Base-by-base conservation (phyloP, 805 yeast species). In the Pachysolen tannophilus region DNA sequence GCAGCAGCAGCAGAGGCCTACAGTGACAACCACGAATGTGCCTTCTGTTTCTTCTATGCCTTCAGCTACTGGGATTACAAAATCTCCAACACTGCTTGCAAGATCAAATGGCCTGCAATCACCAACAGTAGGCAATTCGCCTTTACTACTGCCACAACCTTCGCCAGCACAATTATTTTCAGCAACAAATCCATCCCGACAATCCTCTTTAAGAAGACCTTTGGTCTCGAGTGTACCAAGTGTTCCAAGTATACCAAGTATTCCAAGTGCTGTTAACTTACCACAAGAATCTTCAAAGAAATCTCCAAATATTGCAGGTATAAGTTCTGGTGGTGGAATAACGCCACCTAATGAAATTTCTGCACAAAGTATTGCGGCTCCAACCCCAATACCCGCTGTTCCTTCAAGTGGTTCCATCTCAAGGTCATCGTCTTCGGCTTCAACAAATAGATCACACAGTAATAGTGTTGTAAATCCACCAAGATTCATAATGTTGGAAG, bases 401-500 rank as follows among this genome's bases (percentile, higher is more conserved):
- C 43, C 5, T 13, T 28, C n/a, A n/a, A n/a, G n/a, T n/a, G n/a
- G n/a, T n/a, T n/a, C n/a, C n/a, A n/a, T 4, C 23, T 42, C 53
- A 6, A 34, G 49, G 20, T 39, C 49, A 7, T 37, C 44, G 14
- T 45, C 53, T 4, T 25, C 43, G 27, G 35, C 38, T 2, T 39
- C 43, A 2, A 31, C 36, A 15, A 5, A 25, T 17, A 37, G 32
- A 20, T 23, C 38, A 4, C 15, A 28, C 8, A 23, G 26, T 23
- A 23, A 14, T 14, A 23, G 14, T 15, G 36, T 32, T 17, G 9
- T 35, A 17, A 21, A 37, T 10, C 11, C 37, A 6, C 72, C 72
- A 1, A 47, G 88, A 28, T 78, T 79, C 50, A 47, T 61, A 15
- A 58, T 78, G 49, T 59, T 62, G 33, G 85, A 78, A 32, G 80